A percentile compares a stretch with the other conserved stretches of the same genome.
Conservation (phyloP, 1,284 basidiomycete genomes). For the Hemileia vastatrix region DNA sequence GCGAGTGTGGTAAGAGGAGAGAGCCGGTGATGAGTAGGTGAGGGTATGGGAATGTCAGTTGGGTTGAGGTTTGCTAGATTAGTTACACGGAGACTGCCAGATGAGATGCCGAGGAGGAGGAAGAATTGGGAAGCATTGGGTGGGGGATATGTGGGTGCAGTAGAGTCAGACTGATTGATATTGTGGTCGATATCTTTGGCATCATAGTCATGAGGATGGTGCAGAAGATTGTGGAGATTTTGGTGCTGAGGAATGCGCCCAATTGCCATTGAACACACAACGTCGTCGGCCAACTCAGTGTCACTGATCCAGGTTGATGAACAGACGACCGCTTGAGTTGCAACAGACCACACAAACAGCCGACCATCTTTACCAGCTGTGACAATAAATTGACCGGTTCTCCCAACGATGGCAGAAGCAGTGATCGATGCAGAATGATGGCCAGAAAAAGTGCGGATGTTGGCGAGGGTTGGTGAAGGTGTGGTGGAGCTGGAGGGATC, state of each 20-base stretch:
- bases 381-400: conserved; percentile 6
- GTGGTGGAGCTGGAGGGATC: not conserved
- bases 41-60: not conserved
- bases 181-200: not conserved
- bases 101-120: not conserved
- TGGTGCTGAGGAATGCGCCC: not conserved
- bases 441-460: not conserved
- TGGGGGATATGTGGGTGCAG: not conserved
- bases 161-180: not conserved
- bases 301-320: not conserved
- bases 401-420: not conserved
- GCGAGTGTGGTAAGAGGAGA: not conserved
- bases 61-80: conserved; percentile 2
- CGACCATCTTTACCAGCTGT: conserved; percentile 1
- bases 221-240: no score
- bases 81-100: not conserved
- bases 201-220: no score
- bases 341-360: conserved; percentile 7
- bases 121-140: no score
- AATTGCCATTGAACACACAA: not conserved
- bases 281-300: not conserved
- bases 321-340: not conserved
- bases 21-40: not conserved
- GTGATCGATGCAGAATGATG: not conserved
- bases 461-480: not conserved